Evolutionary conservation across 805 yeast genomes (phyloP).

Genomic region (Kluyveromyces siamensis): DNA sequence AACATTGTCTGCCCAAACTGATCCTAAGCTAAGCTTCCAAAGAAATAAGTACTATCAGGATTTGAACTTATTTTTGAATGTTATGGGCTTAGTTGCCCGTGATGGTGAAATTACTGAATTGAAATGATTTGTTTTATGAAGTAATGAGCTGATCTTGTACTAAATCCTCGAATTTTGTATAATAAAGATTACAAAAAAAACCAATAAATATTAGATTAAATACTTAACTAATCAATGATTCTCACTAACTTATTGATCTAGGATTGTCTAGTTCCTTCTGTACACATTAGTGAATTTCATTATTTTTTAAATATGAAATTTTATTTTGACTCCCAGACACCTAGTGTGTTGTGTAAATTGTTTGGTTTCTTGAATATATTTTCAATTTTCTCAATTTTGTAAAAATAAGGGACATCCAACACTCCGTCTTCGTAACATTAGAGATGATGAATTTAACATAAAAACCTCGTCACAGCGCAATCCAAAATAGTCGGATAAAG

Average conservation of each 20-base stretch:
- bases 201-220: neutral
- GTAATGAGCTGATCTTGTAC: neutral
- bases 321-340: too few relatives aligned
- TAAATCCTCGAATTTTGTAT: slow-evolving; percentile 4
- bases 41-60: slow-evolving; percentile 61
- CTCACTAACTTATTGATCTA: neutral
- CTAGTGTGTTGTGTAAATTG: too few relatives aligned
- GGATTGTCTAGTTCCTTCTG: too few relatives aligned
- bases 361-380: too few relatives aligned
- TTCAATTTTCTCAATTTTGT: too few relatives aligned
- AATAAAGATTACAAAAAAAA: slow-evolving; percentile 1
- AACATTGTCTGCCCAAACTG: slow-evolving; percentile 30
- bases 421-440: too few relatives aligned
- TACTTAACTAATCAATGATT: neutral
- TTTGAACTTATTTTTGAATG: slow-evolving; percentile 86
- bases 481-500: too few relatives aligned
- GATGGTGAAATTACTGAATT: slow-evolving; percentile 83
- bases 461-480: too few relatives aligned
- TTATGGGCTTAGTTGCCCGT: slow-evolving; percentile 91
- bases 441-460: too few relatives aligned
- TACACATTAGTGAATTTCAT: too few relatives aligned
- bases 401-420: too few relatives aligned
- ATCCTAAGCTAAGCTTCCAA: slow-evolving; percentile 29
- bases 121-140: slow-evolving; percentile 20
- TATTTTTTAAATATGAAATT: too few relatives aligned